phyloP scores from a whole-genome alignment of 2,329 filamentous ascomycete species.

The Shiraia bambusicola region DNA sequence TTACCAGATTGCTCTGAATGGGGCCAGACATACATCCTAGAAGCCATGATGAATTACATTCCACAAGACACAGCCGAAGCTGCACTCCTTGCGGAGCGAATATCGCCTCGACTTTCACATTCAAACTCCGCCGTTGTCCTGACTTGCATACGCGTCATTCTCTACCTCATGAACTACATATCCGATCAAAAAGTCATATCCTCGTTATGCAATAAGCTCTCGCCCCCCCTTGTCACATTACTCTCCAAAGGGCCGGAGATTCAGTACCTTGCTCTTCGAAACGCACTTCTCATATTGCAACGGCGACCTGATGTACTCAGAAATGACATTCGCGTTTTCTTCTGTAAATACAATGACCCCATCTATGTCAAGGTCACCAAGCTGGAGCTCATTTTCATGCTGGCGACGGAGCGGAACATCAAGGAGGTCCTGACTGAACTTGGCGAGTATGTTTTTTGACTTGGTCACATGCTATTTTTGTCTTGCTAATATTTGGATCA shows the following conservation, averaged over 20 bases:
- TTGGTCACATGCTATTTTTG: background rate
- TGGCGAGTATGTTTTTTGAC: constrained; percentile 64
- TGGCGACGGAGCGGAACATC: constrained; percentile 93
- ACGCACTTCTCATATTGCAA: constrained; percentile 91
- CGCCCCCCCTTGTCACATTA: constrained; percentile 89
- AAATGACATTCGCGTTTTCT: constrained; percentile 98
- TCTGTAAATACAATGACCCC: constrained; percentile 99
- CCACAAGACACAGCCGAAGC: constrained; percentile 90
- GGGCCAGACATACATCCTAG: constrained; percentile 98
- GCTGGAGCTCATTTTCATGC: constrained; percentile 97
- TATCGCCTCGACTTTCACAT: constrained; percentile 92
- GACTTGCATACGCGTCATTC: constrained; percentile 91
- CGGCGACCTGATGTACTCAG: constrained; percentile 87
- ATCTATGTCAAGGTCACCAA: constrained; percentile 99
- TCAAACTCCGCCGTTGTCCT: constrained; percentile 96
- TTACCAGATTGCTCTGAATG: constrained; percentile 97
- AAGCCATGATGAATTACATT: constrained; percentile 96
- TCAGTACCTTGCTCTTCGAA: constrained; percentile 93
- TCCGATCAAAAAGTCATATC: constrained; percentile 85
- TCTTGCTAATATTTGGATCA: constrained; percentile 21
- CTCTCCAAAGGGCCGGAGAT: constrained; percentile 96
- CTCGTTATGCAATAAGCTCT: constrained; percentile 85
- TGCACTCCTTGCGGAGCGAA: constrained; percentile 84
- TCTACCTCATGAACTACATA: constrained; percentile 99
- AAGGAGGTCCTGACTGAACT: constrained; percentile 91